Base-by-base conservation (phyloP, 306 rosid species). In the Hippophae tibetana region DNA sequence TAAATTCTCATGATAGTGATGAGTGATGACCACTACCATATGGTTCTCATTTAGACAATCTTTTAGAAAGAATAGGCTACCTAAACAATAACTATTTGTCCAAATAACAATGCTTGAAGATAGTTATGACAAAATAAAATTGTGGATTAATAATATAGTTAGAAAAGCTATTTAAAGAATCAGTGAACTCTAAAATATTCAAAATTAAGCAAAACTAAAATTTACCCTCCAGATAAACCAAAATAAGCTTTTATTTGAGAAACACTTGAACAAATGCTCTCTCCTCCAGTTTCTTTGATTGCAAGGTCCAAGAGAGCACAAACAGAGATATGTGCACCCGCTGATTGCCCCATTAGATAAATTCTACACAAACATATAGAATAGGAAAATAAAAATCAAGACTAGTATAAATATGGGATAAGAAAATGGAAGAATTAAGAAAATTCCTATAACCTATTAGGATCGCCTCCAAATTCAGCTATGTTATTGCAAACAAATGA, bases 341-440 rank as follows among this genome's bases (percentile, higher is more conserved):
- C 99, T 18, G 96, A 92, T 88, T 92, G 99, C 67, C 99, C 99
- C 99, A 86, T 84, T 56, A 92, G 85, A 78, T 83, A 92, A 72
- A 88, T 77, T 84, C 99, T 92, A 62, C 45, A 60, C 56, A 69
- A 53, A 53, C 47, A 58, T 53, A 48, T 54, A 45, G 52, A 42
- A n/a, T 38, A 55, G 31, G 5, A 51, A 48, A 27, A 67, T 58
- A 64, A 67, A 27, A 78, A 59, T 64, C 52, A 44, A 31, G 6
- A 18, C 14, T 27, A 50, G 48, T 69, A 65, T 47, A 42, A 63
- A 44, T 48, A 66, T 56, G 69, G 13, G 49, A 72, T 43, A 57
- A 31, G 43, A 27, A 61, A 66, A 57, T 46, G 44, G 47, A 68
- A 65, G 63, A 67, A 27, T 58, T 31, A 43, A 57, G 38, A 67